phyloP scores from a whole-genome alignment of 495 filamentous ascomycete genomes.

The Annulohypoxylon moriforme region DNA sequence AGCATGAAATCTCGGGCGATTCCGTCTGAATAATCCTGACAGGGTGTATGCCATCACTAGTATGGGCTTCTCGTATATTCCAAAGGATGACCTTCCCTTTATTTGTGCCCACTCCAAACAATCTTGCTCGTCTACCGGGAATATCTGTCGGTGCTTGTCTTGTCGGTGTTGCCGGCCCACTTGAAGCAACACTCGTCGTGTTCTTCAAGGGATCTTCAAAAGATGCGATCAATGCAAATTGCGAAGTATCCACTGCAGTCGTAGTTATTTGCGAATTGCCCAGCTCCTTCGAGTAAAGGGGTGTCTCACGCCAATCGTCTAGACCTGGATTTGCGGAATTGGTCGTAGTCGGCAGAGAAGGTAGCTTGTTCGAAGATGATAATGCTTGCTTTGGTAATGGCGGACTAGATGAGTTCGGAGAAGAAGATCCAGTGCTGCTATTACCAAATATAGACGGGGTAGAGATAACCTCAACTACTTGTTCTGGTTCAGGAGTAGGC shows the following conservation, averaged over 20 bases:
- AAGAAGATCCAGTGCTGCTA: conserved; percentile 15
- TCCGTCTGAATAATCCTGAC: conserved; percentile 89
- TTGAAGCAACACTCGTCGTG: conserved; percentile 27
- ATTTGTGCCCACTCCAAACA: conserved; percentile 83
- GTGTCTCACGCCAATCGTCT: conserved; percentile 55
- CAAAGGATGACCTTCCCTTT: conserved; percentile 83
- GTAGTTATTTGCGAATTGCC: conserved; percentile 67
- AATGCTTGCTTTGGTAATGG: conserved; percentile 29
- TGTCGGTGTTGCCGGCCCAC: conserved; percentile 42
- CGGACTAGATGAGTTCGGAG: conserved; percentile 33
- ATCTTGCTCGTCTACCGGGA: conserved; percentile 85
- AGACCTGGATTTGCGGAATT: neutral
- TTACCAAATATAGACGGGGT: conserved; percentile 51
- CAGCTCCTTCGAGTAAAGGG: conserved; percentile 49
- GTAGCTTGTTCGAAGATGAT: conserved; percentile 30
- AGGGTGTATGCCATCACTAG: conserved; percentile 65
- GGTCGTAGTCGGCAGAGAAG: conserved; percentile 27
- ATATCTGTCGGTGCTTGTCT: conserved; percentile 63
- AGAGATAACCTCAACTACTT: conserved; percentile 13
- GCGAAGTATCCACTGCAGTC: conserved; percentile 80
- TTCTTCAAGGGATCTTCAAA: conserved; percentile 78
- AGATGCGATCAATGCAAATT: conserved; percentile 71
- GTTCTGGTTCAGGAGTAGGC: conserved; percentile 31
- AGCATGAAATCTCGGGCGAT: conserved; percentile 84
- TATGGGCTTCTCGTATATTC: conserved; percentile 76